Percentiles rank a stretch among this genome's conserved stretches.
Conservation (phyloP, 2,329 filamentous ascomycete genomes). For the Hypoxylon sp. region DNA sequence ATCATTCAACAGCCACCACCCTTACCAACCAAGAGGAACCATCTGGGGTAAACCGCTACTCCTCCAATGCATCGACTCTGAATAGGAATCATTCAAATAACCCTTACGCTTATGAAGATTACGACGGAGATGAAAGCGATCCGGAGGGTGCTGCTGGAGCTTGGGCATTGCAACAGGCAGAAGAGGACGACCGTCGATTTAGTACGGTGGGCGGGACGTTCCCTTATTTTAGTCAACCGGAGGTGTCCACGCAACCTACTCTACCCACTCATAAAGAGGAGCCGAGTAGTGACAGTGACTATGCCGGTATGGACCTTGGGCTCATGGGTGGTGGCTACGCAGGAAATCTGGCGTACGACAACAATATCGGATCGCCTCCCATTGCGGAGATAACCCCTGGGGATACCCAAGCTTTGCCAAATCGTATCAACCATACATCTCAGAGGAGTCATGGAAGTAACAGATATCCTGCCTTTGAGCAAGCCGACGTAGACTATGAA, state of each 20-base stretch:
- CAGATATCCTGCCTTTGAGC: slow-evolving; percentile 63
- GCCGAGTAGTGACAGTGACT: slow-evolving; percentile 79
- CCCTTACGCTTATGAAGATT: slow-evolving; percentile 57
- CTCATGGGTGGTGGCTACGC: slow-evolving; percentile 80
- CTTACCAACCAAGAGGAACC: slow-evolving; percentile 56
- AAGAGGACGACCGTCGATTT: slow-evolving; percentile 79
- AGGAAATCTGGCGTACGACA: slow-evolving; percentile 66
- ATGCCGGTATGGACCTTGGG: slow-evolving; percentile 79
- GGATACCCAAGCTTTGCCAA: slow-evolving; percentile 65
- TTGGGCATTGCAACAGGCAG: slow-evolving; percentile 86
- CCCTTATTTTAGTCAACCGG: slow-evolving; percentile 61
- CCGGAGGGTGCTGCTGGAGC: slow-evolving; percentile 88
- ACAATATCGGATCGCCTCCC: slow-evolving; percentile 61
- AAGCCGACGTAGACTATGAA: slow-evolving; percentile 85
- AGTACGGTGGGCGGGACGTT: slow-evolving; percentile 66
- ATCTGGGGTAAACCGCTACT: slow-evolving; percentile 58
- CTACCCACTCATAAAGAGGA: slow-evolving; percentile 67
- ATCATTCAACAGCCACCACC: slow-evolving; percentile 67
- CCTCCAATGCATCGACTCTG: slow-evolving; percentile 60
- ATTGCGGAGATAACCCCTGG: slow-evolving; percentile 59
- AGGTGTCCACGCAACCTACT: slow-evolving; percentile 53
- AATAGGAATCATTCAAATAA: slow-evolving; percentile 57
- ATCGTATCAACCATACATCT: slow-evolving; percentile 56
- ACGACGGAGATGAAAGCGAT: slow-evolving; percentile 83
- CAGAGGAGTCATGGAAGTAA: slow-evolving; percentile 60